These are phyloP conservation scores for Alternaria burnsii DNA, from an alignment of 2,329 filamentous ascomycete genomes.

Conservation along the genomic window DNA sequence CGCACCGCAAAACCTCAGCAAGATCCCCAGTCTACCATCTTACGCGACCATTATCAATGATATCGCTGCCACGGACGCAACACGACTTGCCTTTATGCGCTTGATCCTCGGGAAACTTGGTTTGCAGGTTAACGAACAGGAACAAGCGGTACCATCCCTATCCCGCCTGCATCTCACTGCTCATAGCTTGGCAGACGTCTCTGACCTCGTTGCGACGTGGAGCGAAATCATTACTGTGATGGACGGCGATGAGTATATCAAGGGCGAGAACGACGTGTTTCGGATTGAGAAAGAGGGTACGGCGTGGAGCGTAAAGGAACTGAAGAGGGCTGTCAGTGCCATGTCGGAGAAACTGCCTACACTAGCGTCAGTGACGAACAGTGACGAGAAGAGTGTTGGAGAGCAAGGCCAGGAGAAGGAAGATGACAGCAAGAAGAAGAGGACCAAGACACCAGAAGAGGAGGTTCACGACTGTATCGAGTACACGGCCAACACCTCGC, in stretches of 20 bases:
- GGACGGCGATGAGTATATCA: slow-evolving; percentile 74
- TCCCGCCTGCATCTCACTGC: slow-evolving; percentile 85
- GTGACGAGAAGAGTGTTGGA: neutral
- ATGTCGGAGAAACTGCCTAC: slow-evolving; percentile 40
- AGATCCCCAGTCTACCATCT: slow-evolving; percentile 69
- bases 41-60: slow-evolving; percentile 75
- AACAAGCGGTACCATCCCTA: slow-evolving; percentile 76
- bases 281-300: slow-evolving; percentile 73
- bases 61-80: slow-evolving; percentile 73
- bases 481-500: slow-evolving; percentile 42
- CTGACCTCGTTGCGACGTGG: slow-evolving; percentile 71
- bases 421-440: slow-evolving; percentile 35
- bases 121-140: slow-evolving; percentile 76
- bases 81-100: slow-evolving; percentile 77
- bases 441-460: slow-evolving; percentile 37
- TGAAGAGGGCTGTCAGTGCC: slow-evolving; percentile 48
- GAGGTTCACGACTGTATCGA: slow-evolving; percentile 39
- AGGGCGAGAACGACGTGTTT: slow-evolving; percentile 84
- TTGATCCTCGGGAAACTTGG: slow-evolving; percentile 82
- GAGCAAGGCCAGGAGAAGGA: neutral
- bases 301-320: slow-evolving; percentile 37
- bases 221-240: slow-evolving; percentile 72
- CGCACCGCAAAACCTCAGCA: slow-evolving; percentile 77
- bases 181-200: slow-evolving; percentile 68
- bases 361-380: slow-evolving; percentile 36